A percentile compares a stretch with the other conserved stretches of the same genome.
These are phyloP conservation scores for Fragilaria radians DNA, from an alignment of 108 stramenopile species.

Conservation along the genomic window DNA sequence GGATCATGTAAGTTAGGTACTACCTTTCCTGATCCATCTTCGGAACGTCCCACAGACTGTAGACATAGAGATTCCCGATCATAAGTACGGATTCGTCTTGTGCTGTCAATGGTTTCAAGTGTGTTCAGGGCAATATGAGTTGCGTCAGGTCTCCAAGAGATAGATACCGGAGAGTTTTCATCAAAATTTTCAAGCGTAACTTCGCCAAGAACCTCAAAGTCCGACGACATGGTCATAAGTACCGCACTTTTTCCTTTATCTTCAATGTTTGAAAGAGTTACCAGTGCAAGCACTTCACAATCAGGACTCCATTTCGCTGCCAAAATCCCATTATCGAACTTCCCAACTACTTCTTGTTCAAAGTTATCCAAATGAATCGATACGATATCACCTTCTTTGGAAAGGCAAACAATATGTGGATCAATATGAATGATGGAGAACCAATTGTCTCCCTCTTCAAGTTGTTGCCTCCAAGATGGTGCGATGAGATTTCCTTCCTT, in stretches of 20 bases:
- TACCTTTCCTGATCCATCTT: slow-evolving; percentile 77
- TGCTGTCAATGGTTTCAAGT: slow-evolving; percentile 44
- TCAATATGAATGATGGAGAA: slow-evolving; percentile 33
- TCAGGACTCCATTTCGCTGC: slow-evolving; percentile 80
- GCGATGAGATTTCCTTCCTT: slow-evolving; percentile 1
- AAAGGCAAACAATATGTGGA: slow-evolving; percentile 38
- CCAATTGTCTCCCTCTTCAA: slow-evolving; percentile 21
- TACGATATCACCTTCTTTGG: slow-evolving; percentile 42
- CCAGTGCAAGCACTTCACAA: slow-evolving; percentile 66
- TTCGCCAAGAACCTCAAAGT: slow-evolving; percentile 77
- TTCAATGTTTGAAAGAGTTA: slow-evolving; percentile 46
- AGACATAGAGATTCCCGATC: slow-evolving; percentile 50
- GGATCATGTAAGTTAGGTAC: slow-evolving; percentile 46
- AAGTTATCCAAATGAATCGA: slow-evolving; percentile 33
- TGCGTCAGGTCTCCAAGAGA: slow-evolving; percentile 75
- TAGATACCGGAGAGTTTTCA: slow-evolving; percentile 35
- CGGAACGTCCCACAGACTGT: slow-evolving; percentile 59
- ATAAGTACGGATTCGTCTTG: slow-evolving; percentile 62
- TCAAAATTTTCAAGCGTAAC: slow-evolving; percentile 24
- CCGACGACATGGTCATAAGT: slow-evolving; percentile 77
- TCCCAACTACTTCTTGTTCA: slow-evolving; percentile 68
- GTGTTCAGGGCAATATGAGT: slow-evolving; percentile 60
- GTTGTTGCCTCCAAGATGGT: background rate
- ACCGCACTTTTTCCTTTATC: slow-evolving; percentile 34
- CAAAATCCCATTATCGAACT: slow-evolving; percentile 75